Evolutionary conservation across 2,329 filamentous ascomycete genomes (phyloP).

Genomic region (Trichophyton simii): DNA sequence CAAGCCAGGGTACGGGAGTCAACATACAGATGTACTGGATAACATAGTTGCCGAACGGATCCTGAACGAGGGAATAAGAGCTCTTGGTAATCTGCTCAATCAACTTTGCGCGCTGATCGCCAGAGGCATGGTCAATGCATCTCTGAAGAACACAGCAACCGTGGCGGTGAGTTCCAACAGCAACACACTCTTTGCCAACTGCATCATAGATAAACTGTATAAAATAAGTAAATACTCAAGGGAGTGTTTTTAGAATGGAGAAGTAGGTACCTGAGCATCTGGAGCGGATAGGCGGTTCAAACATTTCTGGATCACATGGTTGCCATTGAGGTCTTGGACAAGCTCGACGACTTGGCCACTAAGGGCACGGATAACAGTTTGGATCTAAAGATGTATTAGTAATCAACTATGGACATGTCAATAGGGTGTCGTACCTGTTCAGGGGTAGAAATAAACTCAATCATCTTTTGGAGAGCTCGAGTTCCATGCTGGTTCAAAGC

Average conservation of each 20-base stretch:
- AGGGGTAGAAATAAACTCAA: constrained; percentile 80
- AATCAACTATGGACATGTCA: constrained; percentile 4
- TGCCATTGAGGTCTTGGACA: constrained; percentile 95
- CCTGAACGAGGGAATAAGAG: constrained; percentile 80
- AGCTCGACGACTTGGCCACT: constrained; percentile 76
- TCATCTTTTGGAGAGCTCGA: constrained; percentile 97
- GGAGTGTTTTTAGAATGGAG: background rate
- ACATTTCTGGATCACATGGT: constrained; percentile 98
- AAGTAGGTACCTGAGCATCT: constrained; percentile 51
- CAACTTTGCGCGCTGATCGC: constrained; percentile 74
- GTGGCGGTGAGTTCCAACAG: constrained; percentile 91
- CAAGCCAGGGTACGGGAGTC: background rate
- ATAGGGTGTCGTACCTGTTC: constrained; percentile 45
- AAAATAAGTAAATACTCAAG: constrained; percentile 5
- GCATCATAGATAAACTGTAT: constrained; percentile 80
- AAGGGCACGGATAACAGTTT: constrained; percentile 76
- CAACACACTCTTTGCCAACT: constrained; percentile 73
- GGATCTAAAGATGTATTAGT: constrained; percentile 38
- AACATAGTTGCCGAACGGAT: constrained; percentile 97
- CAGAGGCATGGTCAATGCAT: constrained; percentile 93
- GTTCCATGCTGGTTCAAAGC: constrained; percentile 96
- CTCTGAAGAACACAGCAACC: constrained; percentile 96
- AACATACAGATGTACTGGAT: constrained; percentile 72
- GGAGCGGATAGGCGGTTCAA: constrained; percentile 78
- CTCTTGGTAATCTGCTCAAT: constrained; percentile 78